Conservation (phyloP, 1,284 basidiomycete species). For the Taiwanofungus camphoratus region DNA sequence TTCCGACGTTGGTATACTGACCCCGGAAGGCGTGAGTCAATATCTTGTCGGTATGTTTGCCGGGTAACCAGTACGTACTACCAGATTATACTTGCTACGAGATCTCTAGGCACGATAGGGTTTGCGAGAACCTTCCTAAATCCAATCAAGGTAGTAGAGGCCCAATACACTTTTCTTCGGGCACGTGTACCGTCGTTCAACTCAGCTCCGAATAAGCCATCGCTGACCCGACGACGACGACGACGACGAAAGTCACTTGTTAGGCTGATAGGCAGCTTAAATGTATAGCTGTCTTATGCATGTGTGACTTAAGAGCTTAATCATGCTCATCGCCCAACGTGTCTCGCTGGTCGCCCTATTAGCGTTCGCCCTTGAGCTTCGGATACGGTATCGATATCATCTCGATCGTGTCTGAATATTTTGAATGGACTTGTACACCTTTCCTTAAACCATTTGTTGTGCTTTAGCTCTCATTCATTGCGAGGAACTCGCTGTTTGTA, state of each 20-base stretch:
- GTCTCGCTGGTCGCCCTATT: not conserved
- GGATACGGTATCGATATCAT: not conserved
- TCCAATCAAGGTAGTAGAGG: slow-evolving; percentile 19
- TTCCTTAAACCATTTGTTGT: no score
- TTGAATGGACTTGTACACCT: no score
- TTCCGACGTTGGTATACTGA: slow-evolving; percentile 87
- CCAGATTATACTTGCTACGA: slow-evolving; percentile 17
- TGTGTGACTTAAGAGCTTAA: no score
- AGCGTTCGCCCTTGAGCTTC: not conserved
- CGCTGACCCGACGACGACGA: not conserved
- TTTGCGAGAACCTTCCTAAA: slow-evolving; percentile 34
- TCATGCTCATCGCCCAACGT: not conserved
- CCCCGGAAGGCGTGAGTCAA: slow-evolving; percentile 87
- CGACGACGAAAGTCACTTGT: not conserved
- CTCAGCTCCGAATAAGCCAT: slow-evolving; percentile 2
- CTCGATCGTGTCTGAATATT: not conserved
- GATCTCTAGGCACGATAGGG: slow-evolving; percentile 28
- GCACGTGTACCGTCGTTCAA: slow-evolving; percentile 24
- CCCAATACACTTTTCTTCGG: slow-evolving; percentile 18
- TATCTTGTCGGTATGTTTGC: slow-evolving; percentile 90
- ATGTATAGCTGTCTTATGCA: not conserved
- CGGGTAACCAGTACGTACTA: slow-evolving; percentile 37
- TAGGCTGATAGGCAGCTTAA: slow-evolving; percentile 3
- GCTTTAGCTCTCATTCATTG: no score
- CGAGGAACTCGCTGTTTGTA: no score